Evolutionary conservation across 306 rosid genomes (phyloP).

Genomic region (Corylus avellana): DNA sequence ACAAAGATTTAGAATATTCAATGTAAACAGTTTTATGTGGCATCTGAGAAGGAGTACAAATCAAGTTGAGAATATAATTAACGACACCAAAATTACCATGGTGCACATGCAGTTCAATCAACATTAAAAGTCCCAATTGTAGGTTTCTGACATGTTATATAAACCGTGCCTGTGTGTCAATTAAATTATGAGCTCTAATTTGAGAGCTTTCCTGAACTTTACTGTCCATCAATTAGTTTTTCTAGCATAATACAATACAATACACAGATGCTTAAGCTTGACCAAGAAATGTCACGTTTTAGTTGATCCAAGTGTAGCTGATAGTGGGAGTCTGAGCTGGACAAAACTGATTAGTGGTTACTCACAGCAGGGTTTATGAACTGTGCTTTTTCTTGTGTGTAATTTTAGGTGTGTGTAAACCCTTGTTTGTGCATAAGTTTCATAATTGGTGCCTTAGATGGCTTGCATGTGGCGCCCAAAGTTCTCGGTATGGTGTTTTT

Average conservation of each 20-base stretch:
- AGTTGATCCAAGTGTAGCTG: background rate
- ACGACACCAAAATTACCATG: slow-evolving; percentile 1
- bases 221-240: background rate
- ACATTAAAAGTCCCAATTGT: background rate
- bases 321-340: background rate
- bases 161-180: background rate
- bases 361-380: background rate
- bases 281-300: background rate
- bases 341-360: background rate
- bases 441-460: background rate
- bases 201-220: background rate
- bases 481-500: background rate
- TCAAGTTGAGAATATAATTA: slow-evolving; percentile 1
- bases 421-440: background rate
- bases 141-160: background rate
- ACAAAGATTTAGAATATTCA: slow-evolving; percentile 14
- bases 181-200: background rate
- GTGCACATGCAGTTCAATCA: slow-evolving; percentile 11
- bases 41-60: background rate
- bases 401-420: background rate
- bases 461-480: background rate
- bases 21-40: background rate
- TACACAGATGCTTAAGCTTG: background rate
- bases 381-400: background rate
- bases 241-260: background rate